A percentile compares a stretch with the other conserved stretches of the same genome.
These are phyloP conservation scores for Hypoxylon intermedium DNA, from an alignment of 495 filamentous ascomycete genomes.

Conservation along the genomic window DNA sequence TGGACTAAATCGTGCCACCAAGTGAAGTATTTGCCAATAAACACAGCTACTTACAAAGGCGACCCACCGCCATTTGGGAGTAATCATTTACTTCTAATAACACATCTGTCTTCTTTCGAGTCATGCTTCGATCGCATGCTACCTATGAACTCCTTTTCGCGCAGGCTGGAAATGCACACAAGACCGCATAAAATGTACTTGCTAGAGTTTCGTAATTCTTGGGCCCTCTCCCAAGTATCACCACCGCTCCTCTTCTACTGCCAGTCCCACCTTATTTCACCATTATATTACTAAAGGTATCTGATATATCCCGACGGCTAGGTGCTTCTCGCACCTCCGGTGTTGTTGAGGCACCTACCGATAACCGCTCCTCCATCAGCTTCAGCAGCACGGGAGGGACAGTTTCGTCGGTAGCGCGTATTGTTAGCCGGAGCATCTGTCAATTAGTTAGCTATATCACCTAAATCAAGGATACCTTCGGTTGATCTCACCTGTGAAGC, in stretches of 20 bases:
- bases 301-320: conserved; percentile 52
- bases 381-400: conserved; percentile 82
- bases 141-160: conserved; percentile 38
- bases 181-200: conserved; percentile 22
- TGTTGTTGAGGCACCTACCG: conserved; percentile 54
- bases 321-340: conserved; percentile 45
- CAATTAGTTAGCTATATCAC: conserved; percentile 36
- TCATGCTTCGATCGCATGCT: conserved; percentile 29
- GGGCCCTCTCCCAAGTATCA: conserved; percentile 10
- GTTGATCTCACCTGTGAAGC: conserved; percentile 71
- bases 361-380: conserved; percentile 82
- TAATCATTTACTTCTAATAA: conserved; percentile 28
- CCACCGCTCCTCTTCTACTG: background rate
- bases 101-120: conserved; percentile 22
- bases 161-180: conserved; percentile 38
- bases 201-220: conserved; percentile 16
- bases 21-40: conserved; percentile 12
- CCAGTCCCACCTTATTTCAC: conserved; percentile 44
- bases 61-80: conserved; percentile 12
- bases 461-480: background rate
- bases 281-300: conserved; percentile 58
- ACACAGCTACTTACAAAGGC: conserved; percentile 22
- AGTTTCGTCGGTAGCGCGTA: conserved; percentile 89
- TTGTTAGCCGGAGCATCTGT: conserved; percentile 94
- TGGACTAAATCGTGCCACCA: conserved; percentile 2